phyloP scores from a whole-genome alignment of 176 grass and related monocot species.

The Coix lacrymajobi region DNA sequence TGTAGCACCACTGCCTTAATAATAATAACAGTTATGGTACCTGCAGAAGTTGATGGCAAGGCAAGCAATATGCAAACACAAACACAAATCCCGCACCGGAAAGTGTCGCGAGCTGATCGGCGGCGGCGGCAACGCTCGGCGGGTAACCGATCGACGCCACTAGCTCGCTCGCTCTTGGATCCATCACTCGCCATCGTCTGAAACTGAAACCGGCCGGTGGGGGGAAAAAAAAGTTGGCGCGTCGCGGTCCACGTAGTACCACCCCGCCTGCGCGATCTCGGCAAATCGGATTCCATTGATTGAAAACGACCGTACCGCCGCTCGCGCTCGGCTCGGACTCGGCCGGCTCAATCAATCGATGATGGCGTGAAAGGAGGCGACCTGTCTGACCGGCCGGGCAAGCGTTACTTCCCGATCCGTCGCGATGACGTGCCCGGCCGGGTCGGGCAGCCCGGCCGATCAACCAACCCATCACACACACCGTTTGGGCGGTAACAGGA shows the following conservation, averaged over 20 bases:
- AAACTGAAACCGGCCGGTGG: too few species aligned
- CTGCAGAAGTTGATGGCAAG: background rate
- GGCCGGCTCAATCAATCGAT: background rate
- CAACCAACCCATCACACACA: too few species aligned
- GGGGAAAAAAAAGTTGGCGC: background rate
- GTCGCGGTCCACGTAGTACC: background rate
- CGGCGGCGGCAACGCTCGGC: too few species aligned
- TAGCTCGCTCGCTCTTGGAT: background rate
- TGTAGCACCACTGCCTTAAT: too few species aligned
- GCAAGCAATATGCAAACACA: background rate
- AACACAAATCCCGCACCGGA: too few species aligned
- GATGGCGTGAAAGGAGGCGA: background rate
- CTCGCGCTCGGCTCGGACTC: background rate
- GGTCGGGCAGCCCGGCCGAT: background rate
- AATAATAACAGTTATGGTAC: too few species aligned
- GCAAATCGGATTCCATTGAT: background rate
- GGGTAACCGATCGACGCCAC: too few species aligned
- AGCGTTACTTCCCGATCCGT: background rate
- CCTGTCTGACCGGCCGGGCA: slow-evolving; percentile 11
- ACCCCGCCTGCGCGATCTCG: background rate
- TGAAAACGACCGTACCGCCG: background rate
- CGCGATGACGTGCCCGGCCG: background rate
- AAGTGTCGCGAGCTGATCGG: too few species aligned
- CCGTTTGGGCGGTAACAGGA: too few species aligned
- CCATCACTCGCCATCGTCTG: background rate